Base-by-base conservation (phyloP, 75 land plant species). In the Sequoia sempervirens region DNA sequence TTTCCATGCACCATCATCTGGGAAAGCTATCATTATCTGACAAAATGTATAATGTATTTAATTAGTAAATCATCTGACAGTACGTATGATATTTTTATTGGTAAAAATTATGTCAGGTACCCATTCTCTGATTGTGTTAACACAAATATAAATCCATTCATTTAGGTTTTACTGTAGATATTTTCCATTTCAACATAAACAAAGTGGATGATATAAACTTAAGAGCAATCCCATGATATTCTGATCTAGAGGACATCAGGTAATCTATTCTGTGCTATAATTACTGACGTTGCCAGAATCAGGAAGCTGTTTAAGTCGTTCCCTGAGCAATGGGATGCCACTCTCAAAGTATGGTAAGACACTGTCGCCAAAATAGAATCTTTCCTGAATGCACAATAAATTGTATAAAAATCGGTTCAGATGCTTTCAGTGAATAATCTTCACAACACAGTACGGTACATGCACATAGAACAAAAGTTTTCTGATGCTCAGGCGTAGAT, bases 1-100 rank as follows among this genome's bases (percentile, higher is more conserved):
- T 84, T 95, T 95, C 97, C 96, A 95, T 61, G 95, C 96, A n/a
- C 97, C 97, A 87, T 95, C 97, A 89, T 95, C 97, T 66, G 97
- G 97, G 83, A 95, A 95, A 83, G 97, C 97, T 69, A 95, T 87
- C 79, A 81, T 87, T 52, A 95, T 83, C 96, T 95, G 92, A 28
- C 20, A 53, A 7, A 32, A n/a, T 13, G 30, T 28, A 54, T 32
- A 40, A 43, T 43, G 30, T 45, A 45, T 43, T 78, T 32, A 32
- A 78, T 61, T 61, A 61, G 66, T 61, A 61, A 61, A 81, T 87
- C 45, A 94, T 84, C 94, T 95, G 92, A 28, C 58, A 81, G 34
- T 52, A n/a, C 1, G 15, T 28, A 36, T 32, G 26, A 43, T 43
- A 23, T 78, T 45, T n/a, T 78, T 45, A 75, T 78, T 78, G n/a